phyloP scores from a whole-genome alignment of 73 alveolate genomes.

The Loxodes magnus region DNA sequence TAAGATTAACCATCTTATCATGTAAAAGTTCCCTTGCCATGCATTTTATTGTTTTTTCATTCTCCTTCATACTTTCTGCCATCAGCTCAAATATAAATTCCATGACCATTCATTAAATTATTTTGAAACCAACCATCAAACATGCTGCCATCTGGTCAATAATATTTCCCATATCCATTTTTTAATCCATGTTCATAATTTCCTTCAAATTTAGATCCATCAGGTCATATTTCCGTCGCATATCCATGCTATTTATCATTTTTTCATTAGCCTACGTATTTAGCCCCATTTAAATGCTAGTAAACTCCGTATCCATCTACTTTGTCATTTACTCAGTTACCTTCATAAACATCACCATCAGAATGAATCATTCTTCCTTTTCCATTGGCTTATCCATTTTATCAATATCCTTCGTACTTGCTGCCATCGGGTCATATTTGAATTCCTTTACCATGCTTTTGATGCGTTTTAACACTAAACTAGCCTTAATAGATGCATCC shows the following conservation, averaged over 20 bases:
- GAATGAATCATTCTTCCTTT: slow-evolving; percentile 37
- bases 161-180: slow-evolving; percentile 45
- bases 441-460: slow-evolving; percentile 29
- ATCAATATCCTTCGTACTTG: slow-evolving; percentile 37
- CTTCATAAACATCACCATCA: slow-evolving; percentile 49
- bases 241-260: neutral
- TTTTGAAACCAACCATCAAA: slow-evolving; percentile 45
- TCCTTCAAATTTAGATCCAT: slow-evolving; percentile 49
- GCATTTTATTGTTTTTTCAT: slow-evolving; percentile 42
- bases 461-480: no score
- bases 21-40: slow-evolving; percentile 49
- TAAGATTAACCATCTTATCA: slow-evolving; percentile 57
- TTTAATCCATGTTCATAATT: slow-evolving; percentile 34
- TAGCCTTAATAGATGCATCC: no score
- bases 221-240: slow-evolving; percentile 19
- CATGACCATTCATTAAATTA: slow-evolving; percentile 40
- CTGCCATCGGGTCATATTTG: slow-evolving; percentile 30
- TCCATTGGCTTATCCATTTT: slow-evolving; percentile 56
- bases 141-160: slow-evolving; percentile 41
- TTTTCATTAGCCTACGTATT: neutral
- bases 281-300: slow-evolving; percentile 34
- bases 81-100: slow-evolving; percentile 31
- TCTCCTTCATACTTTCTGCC: slow-evolving; percentile 37
- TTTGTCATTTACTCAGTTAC: slow-evolving; percentile 38
- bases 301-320: slow-evolving; percentile 37